Base-by-base conservation (phyloP, 352 stramenopile species). In the Poterioochromonas sp. region DNA sequence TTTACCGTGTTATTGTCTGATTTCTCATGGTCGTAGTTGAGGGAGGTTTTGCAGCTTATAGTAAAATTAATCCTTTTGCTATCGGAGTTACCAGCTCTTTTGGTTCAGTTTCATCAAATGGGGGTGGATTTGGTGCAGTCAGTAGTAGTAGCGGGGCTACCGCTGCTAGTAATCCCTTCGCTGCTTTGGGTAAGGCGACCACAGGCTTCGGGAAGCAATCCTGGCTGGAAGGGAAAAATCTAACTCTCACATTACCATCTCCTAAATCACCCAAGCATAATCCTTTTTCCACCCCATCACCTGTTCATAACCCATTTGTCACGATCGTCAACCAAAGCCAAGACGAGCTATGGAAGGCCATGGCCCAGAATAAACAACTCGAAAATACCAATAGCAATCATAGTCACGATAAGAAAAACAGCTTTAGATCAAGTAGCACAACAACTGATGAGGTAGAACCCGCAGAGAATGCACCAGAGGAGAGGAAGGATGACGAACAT, bases 221-320 rank as follows among this genome's bases (percentile, higher is more conserved):
- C n/a, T n/a, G n/a, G n/a, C n/a, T n/a, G n/a, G n/a, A n/a, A n/a
- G n/a, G n/a, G n/a, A n/a, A n/a, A n/a, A n/a, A n/a, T 35, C 37
- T 37, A 15, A 34, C 65, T 34, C 20, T 54, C 2, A 35, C 5
- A 37, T 1, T 51, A 39, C 41, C 65, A 35, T 74, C 65, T 35
- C 65, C 65, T 15, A 74, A 58, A 39, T 74, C 65, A 18, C 65
- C 65, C 26, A 74, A 74, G 40, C 20, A 20, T 12, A 74, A 74
- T 54, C 65, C 65, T 34, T 74, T 74, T 54, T 74, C 65, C 0
- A 35, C 65, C 1, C 65, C 65, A 18, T 54, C 8, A 8, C 65
- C 65, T 58, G 65, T 35, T 26, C 65, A 74, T n/a, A 74, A 74
- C 29, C 65, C 65, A 1, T 74, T 74, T 39, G 53, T 74, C 34